Conservation (phyloP, 768 basidiomycete genomes). For the Phylloporus rhodoxanthus region DNA sequence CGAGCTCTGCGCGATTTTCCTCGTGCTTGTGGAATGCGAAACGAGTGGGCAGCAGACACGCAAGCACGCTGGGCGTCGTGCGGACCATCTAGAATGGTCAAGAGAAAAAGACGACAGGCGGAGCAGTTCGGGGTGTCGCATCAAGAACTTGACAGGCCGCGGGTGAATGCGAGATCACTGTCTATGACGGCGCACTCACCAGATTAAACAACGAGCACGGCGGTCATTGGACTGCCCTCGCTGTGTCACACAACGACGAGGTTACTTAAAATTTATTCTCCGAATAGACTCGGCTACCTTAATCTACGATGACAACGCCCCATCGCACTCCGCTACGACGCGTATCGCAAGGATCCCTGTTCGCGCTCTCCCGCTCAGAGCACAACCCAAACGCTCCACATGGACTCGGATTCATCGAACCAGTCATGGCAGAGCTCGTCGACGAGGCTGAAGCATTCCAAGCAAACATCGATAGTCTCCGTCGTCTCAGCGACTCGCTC, state of each 20-base stretch:
- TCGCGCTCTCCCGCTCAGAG: slow-evolving; percentile 70
- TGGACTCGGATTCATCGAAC: slow-evolving; percentile 80
- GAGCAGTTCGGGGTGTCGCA: slow-evolving; percentile 1
- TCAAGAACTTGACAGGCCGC: slow-evolving; percentile 4
- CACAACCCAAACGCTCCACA: slow-evolving; percentile 70
- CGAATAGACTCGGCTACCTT: neutral
- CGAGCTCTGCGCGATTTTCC: slow-evolving; percentile 29
- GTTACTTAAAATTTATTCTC: slow-evolving; percentile 9
- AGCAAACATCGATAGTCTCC: slow-evolving; percentile 66
- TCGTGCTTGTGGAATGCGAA: slow-evolving; percentile 23
- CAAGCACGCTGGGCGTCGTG: slow-evolving; percentile 27
- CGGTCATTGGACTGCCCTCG: slow-evolving; percentile 14
- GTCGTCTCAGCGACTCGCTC: slow-evolving; percentile 66
- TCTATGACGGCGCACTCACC: neutral
- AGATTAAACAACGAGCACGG: neutral
- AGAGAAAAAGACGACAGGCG: slow-evolving; percentile 1
- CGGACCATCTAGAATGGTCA: slow-evolving; percentile 29
- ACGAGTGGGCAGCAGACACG: slow-evolving; percentile 37
- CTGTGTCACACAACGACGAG: slow-evolving; percentile 17
- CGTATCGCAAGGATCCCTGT: slow-evolving; percentile 87
- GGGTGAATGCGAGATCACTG: neutral
- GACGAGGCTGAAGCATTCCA: slow-evolving; percentile 84
- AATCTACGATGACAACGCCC: slow-evolving; percentile 28
- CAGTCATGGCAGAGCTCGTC: slow-evolving; percentile 76
- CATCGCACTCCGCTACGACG: slow-evolving; percentile 82